Percentiles rank a stretch among this genome's conserved stretches.
Evolutionary conservation across 345 rosid species (phyloP).

Genomic region (Rhizophora apiculata): DNA sequence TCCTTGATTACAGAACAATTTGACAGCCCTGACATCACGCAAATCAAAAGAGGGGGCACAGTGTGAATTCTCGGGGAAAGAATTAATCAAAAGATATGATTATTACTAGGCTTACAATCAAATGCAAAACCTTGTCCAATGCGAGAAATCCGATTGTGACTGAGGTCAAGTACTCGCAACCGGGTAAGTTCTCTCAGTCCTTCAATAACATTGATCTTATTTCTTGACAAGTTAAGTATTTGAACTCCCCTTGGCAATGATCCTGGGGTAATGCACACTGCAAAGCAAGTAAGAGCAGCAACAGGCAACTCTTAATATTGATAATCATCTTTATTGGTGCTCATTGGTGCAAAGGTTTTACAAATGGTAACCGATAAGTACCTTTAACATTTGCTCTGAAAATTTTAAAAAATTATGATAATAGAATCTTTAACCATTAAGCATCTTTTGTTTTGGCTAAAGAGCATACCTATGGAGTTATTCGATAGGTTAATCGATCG

Average conservation of each 20-base stretch:
- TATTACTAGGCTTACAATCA: neutral
- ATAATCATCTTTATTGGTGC: no score
- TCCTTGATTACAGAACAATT: slow-evolving; percentile 82
- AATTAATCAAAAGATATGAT: neutral
- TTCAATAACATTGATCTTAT: slow-evolving; percentile 73
- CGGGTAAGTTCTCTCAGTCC: slow-evolving; percentile 83
- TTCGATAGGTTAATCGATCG: slow-evolving; percentile 72
- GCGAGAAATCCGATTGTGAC: slow-evolving; percentile 86
- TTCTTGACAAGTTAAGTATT: slow-evolving; percentile 67
- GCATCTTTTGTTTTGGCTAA: neutral
- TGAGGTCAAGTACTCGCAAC: slow-evolving; percentile 71
- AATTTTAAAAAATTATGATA: neutral
- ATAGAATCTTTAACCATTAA: neutral
- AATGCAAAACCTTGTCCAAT: slow-evolving; percentile 72
- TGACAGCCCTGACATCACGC: slow-evolving; percentile 56
- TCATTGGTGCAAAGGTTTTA: no score
- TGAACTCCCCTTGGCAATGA: slow-evolving; percentile 89
- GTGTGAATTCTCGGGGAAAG: neutral
- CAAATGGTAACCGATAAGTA: neutral
- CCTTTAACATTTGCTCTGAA: neutral
- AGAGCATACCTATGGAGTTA: slow-evolving; percentile 69
- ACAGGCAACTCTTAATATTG: neutral
- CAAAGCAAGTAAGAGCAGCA: slow-evolving; percentile 19
- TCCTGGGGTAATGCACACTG: slow-evolving; percentile 67
- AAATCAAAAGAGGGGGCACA: neutral